Evolutionary conservation across 805 yeast species (phyloP).

Genomic region (Yamadazyma endophytica): DNA sequence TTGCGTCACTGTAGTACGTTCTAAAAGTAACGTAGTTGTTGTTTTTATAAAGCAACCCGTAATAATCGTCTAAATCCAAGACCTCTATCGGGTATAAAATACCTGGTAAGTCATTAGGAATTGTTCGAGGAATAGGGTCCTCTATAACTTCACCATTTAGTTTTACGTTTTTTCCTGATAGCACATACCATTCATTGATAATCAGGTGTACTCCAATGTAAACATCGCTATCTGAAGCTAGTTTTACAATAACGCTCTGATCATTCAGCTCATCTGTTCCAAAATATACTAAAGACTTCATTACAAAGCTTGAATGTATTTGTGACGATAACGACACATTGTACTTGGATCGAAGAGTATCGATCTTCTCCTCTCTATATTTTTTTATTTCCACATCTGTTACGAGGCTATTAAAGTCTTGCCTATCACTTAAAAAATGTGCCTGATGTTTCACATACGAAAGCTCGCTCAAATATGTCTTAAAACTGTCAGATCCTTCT

Average conservation of each 20-base stretch:
- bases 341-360: no score
- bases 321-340: no score
- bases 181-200: slow-evolving; percentile 31
- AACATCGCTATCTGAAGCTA: slow-evolving; percentile 21
- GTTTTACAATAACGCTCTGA: slow-evolving; percentile 15
- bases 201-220: slow-evolving; percentile 21
- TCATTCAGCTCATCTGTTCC: slow-evolving; percentile 14
- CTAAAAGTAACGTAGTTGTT: slow-evolving; percentile 13
- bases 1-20: slow-evolving; percentile 3
- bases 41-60: slow-evolving; percentile 20
- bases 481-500: no score
- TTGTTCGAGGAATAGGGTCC: slow-evolving; percentile 16
- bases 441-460: slow-evolving; percentile 18
- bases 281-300: slow-evolving; percentile 12
- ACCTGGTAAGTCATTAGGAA: slow-evolving; percentile 24
- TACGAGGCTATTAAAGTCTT: no score
- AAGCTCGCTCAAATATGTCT: slow-evolving; percentile 22
- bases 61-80: slow-evolving; percentile 8
- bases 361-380: no score
- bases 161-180: slow-evolving; percentile 19
- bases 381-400: slow-evolving; percentile 9
- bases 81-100: slow-evolving; percentile 24
- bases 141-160: no score
- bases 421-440: no score
- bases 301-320: slow-evolving; percentile 9